phyloP scores from a whole-genome alignment of 805 yeast genomes.

The Candida dajiaensis region DNA sequence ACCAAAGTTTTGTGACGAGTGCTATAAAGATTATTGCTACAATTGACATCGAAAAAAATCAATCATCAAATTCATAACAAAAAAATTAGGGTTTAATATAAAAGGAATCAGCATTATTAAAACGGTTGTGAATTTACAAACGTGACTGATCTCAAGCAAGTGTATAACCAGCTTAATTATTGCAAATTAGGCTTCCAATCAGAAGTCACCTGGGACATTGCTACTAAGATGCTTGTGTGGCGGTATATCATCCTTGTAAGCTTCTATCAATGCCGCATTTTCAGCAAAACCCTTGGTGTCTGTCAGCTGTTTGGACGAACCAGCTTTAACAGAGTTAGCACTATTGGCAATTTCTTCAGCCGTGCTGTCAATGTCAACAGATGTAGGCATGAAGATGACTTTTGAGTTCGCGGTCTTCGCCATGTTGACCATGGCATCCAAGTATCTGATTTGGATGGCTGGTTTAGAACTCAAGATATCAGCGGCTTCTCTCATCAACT shows the following conservation, averaged over 20 bases:
- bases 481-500: slow-evolving; percentile 73
- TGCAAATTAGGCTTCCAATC: background rate
- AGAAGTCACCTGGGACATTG: background rate
- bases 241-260: slow-evolving; percentile 1
- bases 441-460: slow-evolving; percentile 72
- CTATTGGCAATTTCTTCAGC: background rate
- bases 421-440: slow-evolving; percentile 76
- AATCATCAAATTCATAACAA: background rate
- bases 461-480: slow-evolving; percentile 68
- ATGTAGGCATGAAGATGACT: slow-evolving; percentile 67
- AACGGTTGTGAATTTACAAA: background rate
- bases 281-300: background rate
- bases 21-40: slow-evolving; percentile 36
- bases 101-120: background rate
- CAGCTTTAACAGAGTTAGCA: background rate
- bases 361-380: slow-evolving; percentile 31
- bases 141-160: too few relatives aligned
- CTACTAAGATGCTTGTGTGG: background rate
- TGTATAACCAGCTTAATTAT: too few relatives aligned
- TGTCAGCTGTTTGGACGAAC: background rate
- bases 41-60: slow-evolving; percentile 16
- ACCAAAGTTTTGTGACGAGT: slow-evolving; percentile 31
- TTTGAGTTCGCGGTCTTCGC: slow-evolving; percentile 55
- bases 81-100: background rate
- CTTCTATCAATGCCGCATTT: slow-evolving; percentile 1